Conservation (phyloP, 495 filamentous ascomycete genomes). For the Xylaria scruposa region DNA sequence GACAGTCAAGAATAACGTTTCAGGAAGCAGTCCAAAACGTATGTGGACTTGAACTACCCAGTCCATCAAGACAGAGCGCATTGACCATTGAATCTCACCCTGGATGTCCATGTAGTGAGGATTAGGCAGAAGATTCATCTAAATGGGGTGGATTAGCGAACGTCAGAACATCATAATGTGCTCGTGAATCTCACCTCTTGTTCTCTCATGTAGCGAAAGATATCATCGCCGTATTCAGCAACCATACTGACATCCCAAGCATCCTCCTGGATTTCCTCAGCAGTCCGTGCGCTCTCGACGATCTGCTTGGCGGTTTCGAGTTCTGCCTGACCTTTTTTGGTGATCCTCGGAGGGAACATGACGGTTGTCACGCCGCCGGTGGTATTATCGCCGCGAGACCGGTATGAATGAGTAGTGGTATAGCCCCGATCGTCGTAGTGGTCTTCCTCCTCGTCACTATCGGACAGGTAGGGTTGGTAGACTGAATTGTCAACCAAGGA, state of each 20-base stretch:
- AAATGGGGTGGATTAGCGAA: slow-evolving; percentile 14
- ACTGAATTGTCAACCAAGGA: slow-evolving; percentile 18
- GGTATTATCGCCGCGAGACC: slow-evolving; percentile 79
- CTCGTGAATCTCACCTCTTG: slow-evolving; percentile 75
- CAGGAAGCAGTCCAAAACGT: slow-evolving; percentile 87
- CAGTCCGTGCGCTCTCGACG: slow-evolving; percentile 63
- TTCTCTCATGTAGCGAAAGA: slow-evolving; percentile 86
- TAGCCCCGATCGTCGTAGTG: slow-evolving; percentile 85
- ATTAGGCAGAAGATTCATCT: slow-evolving; percentile 84
- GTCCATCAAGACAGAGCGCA: slow-evolving; percentile 97
- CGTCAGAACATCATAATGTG: background rate
- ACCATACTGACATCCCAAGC: slow-evolving; percentile 97
- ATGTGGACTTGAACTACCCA: slow-evolving; percentile 97
- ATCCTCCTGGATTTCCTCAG: slow-evolving; percentile 72
- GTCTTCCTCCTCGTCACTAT: slow-evolving; percentile 76
- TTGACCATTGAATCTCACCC: slow-evolving; percentile 97
- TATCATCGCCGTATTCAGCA: slow-evolving; percentile 93
- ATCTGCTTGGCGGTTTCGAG: slow-evolving; percentile 70
- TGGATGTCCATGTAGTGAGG: slow-evolving; percentile 96
- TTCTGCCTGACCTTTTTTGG: slow-evolving; percentile 66
- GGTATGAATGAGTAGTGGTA: slow-evolving; percentile 74
- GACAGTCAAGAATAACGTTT: slow-evolving; percentile 90
- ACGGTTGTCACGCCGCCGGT: slow-evolving; percentile 71
- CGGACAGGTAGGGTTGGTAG: slow-evolving; percentile 32
- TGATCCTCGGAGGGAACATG: slow-evolving; percentile 71